Evolutionary conservation across 2,329 filamentous ascomycete species (phyloP).

Genomic region (Amauroascus niger): DNA sequence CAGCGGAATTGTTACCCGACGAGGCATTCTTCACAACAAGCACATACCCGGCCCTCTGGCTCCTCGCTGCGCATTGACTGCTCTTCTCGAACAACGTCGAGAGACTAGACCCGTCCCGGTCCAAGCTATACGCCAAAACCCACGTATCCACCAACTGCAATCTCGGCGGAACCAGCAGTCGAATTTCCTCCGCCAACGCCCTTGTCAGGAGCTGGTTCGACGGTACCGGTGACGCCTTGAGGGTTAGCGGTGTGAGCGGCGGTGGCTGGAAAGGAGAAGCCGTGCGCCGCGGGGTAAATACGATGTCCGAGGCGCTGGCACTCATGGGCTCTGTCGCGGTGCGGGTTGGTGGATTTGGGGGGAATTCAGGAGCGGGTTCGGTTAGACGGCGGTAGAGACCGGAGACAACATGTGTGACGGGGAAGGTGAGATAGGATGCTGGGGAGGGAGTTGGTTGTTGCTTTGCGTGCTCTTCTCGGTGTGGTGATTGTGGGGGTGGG

Average conservation of each 20-base stretch:
- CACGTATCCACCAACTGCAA: constrained; percentile 81
- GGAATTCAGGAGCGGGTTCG: constrained; percentile 27
- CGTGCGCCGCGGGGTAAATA: constrained; percentile 54
- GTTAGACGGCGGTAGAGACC: constrained; percentile 59
- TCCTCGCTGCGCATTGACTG: constrained; percentile 53
- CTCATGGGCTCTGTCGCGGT: constrained; percentile 18
- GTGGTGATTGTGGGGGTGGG: constrained; percentile 4
- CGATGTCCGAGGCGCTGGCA: constrained; percentile 41
- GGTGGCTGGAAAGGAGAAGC: constrained; percentile 77
- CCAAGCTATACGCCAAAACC: constrained; percentile 77
- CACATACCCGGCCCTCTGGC: constrained; percentile 71
- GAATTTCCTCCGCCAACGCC: constrained; percentile 81
- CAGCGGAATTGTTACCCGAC: constrained; percentile 13
- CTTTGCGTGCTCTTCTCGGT: not conserved
- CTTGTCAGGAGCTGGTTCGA: constrained; percentile 57
- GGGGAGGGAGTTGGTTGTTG: constrained; percentile 26
- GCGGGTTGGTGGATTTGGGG: constrained; percentile 14
- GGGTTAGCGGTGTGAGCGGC: constrained; percentile 68
- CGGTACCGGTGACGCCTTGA: constrained; percentile 51
- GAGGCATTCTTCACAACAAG: constrained; percentile 69
- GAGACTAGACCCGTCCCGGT: constrained; percentile 82
- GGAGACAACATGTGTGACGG: constrained; percentile 46
- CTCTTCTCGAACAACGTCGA: constrained; percentile 76
- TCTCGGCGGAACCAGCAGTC: constrained; percentile 75
- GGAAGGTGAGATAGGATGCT: constrained; percentile 42